Evolutionary conservation across 768 basidiomycete genomes (phyloP), one percentile per base, ranked within the genome.

Genomic region (Fomitopsis pulvina): DNA sequence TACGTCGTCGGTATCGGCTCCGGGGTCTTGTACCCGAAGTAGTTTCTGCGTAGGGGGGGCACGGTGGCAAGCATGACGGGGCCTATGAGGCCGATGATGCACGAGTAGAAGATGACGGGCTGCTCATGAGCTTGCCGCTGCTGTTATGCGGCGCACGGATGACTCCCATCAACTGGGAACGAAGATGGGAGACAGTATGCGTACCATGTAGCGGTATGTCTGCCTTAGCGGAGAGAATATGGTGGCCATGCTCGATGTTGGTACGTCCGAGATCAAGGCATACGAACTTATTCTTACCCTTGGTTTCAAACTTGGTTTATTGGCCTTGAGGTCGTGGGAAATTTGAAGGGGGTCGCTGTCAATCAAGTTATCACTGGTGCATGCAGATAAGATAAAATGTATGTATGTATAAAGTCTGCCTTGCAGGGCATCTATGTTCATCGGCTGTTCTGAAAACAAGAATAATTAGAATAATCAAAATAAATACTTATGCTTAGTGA

Each of bases 71-170:
- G 83, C 66, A 92, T 69, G 22, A 84, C 70, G 10, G 92, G 92
- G 1, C 92, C 92, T 58, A 82, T 75, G 50, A 72, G 59, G 46
- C 91, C 92, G 50, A 95, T 69, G 42, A 83, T 67, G 63, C 83
- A 75, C 10, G 92, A 92, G 69, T 83, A 95, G 74, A 93, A 93
- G 66, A 93, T 79, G 66, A 91, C 87, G 25, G 92, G 92, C 60
- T 79, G 81, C 68, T 95, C 92, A 69, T 95, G 92, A 30, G 92
- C 90, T 58, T 85, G 80, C 41, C 86, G 80, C 91, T 92, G 89
- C 92, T 94, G 63, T 41, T 22, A 12, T 2, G 26, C 28, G 43
- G 27, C 29, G 24, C 22, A 39, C n/a, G n/a, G 18, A 21, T 11
- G n/a, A 26, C 38, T 7, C 27, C 34, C 28, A 48, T 24, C 20